Percentiles rank a stretch among this genome's conserved stretches.
Conservation (phyloP, 2,329 filamentous ascomycete genomes). For the Scortechinia acanthostroma region DNA sequence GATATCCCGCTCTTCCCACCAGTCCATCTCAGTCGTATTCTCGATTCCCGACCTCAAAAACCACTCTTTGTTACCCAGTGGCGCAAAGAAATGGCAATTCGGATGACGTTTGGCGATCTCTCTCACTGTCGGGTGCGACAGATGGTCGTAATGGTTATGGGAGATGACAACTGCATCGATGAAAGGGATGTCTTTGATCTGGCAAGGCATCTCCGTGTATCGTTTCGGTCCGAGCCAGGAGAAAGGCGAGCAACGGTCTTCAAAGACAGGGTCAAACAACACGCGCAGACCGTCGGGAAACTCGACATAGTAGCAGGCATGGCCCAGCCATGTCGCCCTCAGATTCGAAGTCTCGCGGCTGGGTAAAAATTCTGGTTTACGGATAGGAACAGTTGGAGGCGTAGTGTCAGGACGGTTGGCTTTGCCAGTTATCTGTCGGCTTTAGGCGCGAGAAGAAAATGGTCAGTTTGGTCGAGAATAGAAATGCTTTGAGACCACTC, state of each 20-base stretch:
- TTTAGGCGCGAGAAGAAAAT: background rate
- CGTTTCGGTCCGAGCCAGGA: conserved; percentile 66
- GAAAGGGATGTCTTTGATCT: conserved; percentile 69
- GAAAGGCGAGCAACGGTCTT: conserved; percentile 76
- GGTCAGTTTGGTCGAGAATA: background rate
- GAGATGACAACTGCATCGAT: conserved; percentile 76
- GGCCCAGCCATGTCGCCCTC: conserved; percentile 87
- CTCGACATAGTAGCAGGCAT: conserved; percentile 89
- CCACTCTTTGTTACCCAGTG: conserved; percentile 76
- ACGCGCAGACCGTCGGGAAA: conserved; percentile 80
- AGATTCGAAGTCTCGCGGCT: conserved; percentile 52
- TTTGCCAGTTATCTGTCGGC: conserved; percentile 20
- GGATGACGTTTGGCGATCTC: conserved; percentile 68
- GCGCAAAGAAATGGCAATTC: conserved; percentile 79
- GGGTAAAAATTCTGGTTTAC: conserved; percentile 59
- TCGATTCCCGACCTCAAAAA: conserved; percentile 64
- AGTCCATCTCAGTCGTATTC: conserved; percentile 83
- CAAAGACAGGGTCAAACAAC: conserved; percentile 89
- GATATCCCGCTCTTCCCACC: conserved; percentile 84
- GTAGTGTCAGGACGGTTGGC: conserved; percentile 48
- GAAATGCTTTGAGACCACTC: background rate
- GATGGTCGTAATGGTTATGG: conserved; percentile 89
- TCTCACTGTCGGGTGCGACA: conserved; percentile 70
- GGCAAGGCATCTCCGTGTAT: conserved; percentile 71
- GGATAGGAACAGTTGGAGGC: conserved; percentile 59